Percentiles rank a stretch among this genome's conserved stretches.
These are phyloP conservation scores for Sporothrix schenckii DNA, from an alignment of 2,329 filamentous ascomycete genomes.

Conservation along the genomic window DNA sequence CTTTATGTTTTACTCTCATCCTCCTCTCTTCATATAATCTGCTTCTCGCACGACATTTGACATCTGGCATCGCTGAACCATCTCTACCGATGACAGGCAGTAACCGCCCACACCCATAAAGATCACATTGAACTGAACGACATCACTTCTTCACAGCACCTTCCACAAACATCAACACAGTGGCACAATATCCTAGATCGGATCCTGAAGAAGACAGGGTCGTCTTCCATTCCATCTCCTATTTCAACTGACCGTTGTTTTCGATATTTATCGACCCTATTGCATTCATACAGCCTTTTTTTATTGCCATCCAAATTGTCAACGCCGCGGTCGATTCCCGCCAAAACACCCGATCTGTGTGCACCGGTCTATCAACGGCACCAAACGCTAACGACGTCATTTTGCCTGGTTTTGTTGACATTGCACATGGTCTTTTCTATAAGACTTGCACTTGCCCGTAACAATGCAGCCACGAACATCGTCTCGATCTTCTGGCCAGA, in stretches of 20 bases:
- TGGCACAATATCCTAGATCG: not conserved
- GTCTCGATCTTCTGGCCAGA: constrained; percentile 46
- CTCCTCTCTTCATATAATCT: not conserved
- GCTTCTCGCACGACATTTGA: not conserved
- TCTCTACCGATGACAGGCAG: not conserved
- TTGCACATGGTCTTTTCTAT: not conserved
- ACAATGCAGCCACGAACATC: constrained; percentile 42
- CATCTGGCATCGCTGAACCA: not conserved
- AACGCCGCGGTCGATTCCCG: constrained; percentile 2
- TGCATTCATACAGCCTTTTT: constrained; percentile 4
- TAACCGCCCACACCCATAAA: not conserved
- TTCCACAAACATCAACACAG: not conserved
- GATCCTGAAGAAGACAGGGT: not conserved
- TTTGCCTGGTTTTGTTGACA: not conserved
- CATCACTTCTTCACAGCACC: not conserved
- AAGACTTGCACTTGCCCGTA: not conserved
- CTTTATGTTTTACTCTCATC: not conserved
- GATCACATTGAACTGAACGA: not conserved
- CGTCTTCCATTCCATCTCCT: not conserved
- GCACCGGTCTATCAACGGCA: not conserved
- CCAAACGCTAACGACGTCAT: constrained; percentile 24
- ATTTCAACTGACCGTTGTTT: not conserved
- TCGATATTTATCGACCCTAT: constrained; percentile 11
- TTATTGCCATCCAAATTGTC: constrained; percentile 14
- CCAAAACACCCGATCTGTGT: constrained; percentile 10